These are phyloP conservation scores for Galerina sulciceps DNA, from an alignment of 768 basidiomycete genomes.

Conservation along the genomic window DNA sequence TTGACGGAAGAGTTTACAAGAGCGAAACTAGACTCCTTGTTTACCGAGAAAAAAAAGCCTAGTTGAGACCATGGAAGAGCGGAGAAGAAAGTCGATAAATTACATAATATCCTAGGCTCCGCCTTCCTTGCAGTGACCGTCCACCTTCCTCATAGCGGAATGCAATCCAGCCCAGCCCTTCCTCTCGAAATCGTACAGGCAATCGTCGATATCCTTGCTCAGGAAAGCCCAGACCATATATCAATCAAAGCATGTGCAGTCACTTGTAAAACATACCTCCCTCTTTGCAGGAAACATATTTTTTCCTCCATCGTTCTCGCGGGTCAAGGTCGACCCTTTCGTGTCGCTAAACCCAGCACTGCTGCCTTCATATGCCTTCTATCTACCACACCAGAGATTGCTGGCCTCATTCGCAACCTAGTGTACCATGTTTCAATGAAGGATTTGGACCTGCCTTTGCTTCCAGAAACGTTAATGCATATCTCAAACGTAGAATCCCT, in stretches of 20 bases:
- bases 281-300: constrained; percentile 1
- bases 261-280: neutral
- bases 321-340: no score
- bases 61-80: no score
- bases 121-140: no score
- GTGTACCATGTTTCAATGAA: neutral
- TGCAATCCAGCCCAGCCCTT: neutral
- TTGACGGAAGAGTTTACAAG: no score
- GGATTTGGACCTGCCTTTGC: neutral
- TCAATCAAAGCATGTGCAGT: constrained; percentile 4
- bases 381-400: neutral
- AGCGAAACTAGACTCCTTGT: no score
- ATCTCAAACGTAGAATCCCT: constrained; percentile 11
- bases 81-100: no score
- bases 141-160: no score
- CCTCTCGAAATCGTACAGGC: constrained; percentile 1
- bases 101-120: no score
- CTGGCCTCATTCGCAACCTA: constrained; percentile 3
- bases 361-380: neutral
- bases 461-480: no score
- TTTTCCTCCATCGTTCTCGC: constrained; percentile 1
- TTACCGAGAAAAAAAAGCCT: no score
- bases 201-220: constrained; percentile 2
- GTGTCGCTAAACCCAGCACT: neutral
- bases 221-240: neutral